Evolutionary conservation across 192 early-diverging fungal species (phyloP).

Genomic region (Rhizophagus clarus): DNA sequence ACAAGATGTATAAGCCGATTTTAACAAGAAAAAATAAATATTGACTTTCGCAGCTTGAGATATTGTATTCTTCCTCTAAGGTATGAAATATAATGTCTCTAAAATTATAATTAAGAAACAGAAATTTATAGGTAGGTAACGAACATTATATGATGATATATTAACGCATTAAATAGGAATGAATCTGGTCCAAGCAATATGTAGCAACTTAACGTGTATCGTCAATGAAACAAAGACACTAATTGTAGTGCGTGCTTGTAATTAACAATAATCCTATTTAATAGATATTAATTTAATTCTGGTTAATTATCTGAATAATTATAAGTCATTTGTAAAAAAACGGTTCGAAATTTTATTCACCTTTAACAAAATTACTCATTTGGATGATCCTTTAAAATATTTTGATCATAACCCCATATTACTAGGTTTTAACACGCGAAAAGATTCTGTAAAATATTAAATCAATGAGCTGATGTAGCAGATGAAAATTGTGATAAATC

Average conservation of each 20-base stretch:
- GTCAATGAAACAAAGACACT: background rate
- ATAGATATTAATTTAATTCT: background rate
- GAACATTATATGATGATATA: no score
- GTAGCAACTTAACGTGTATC: background rate
- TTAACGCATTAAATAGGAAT: background rate
- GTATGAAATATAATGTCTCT: background rate
- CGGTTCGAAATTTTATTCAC: constrained; percentile 12
- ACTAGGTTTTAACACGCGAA: constrained; percentile 64
- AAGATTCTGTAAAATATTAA: constrained; percentile 57
- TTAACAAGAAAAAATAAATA: background rate
- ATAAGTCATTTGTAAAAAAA: constrained; percentile 42
- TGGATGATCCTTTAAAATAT: constrained; percentile 42
- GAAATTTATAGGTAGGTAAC: background rate
- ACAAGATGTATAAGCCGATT: constrained; percentile 2
- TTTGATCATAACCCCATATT: constrained; percentile 52
- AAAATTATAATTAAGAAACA: background rate
- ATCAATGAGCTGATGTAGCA: constrained; percentile 59
- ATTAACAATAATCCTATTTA: background rate
- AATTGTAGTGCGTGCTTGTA: background rate
- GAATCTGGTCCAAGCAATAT: background rate
- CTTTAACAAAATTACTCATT: constrained; percentile 35
- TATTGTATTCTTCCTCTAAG: background rate
- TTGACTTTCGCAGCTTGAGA: background rate
- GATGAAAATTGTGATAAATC: constrained; percentile 37
- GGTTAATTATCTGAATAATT: no score